A percentile compares a stretch with the other conserved stretches of the same genome.
Evolutionary conservation across 2,329 filamentous ascomycete genomes (phyloP).

Genomic region (Claviceps maximensis): DNA sequence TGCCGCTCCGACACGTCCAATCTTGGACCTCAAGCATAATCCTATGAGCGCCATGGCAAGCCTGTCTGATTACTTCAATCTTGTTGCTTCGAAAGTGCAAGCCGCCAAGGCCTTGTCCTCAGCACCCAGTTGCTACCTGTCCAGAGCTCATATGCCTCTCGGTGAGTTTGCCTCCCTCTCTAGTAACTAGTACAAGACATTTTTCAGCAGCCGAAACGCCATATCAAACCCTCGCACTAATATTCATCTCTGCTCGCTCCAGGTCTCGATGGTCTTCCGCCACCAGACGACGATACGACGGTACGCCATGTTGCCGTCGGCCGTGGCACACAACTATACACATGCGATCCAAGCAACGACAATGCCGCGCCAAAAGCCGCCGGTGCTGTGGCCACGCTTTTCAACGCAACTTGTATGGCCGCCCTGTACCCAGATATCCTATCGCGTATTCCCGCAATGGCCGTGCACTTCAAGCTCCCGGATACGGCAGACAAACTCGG

Average conservation of each 20-base stretch:
- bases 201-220: neutral
- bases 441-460: constrained; percentile 48
- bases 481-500: constrained; percentile 26
- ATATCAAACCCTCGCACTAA: neutral
- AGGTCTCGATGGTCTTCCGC: constrained; percentile 47
- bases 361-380: constrained; percentile 47
- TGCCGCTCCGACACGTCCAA: constrained; percentile 29
- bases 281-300: constrained; percentile 43
- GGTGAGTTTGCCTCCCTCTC: constrained; percentile 18
- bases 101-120: constrained; percentile 26
- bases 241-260: constrained; percentile 1
- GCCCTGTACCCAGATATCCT: constrained; percentile 56
- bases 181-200: neutral
- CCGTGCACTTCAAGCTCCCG: constrained; percentile 51
- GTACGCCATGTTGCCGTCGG: constrained; percentile 74
- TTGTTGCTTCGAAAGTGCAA: constrained; percentile 42
- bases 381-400: constrained; percentile 74
- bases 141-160: constrained; percentile 35
- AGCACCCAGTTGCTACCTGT: constrained; percentile 40
- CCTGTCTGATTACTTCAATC: constrained; percentile 49
- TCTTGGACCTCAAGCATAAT: constrained; percentile 23
- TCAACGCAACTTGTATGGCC: constrained; percentile 73
- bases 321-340: constrained; percentile 89
- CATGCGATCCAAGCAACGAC: constrained; percentile 51
- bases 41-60: constrained; percentile 27